A percentile compares a stretch with the other conserved stretches of the same genome.
These are phyloP conservation scores for Cyberlindnera sargentensis DNA, from an alignment of 805 yeast genomes.

Conservation along the genomic window DNA sequence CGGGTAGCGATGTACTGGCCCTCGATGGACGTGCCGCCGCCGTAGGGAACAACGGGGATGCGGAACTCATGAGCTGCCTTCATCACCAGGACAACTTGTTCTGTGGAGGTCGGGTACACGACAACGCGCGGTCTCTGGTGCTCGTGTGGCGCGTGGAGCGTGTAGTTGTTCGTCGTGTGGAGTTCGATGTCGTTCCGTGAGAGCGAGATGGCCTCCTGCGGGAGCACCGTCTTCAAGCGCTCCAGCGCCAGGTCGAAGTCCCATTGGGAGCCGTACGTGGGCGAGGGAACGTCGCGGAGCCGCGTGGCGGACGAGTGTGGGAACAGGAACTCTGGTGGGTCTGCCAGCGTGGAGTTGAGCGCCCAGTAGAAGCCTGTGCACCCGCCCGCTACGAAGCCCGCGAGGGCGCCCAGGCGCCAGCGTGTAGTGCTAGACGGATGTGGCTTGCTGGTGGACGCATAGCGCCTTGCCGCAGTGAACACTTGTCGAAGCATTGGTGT, in stretches of 20 bases:
- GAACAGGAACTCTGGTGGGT: conserved; percentile 24
- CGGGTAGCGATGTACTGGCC: conserved; percentile 61
- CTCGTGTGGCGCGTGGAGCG: conserved; percentile 45
- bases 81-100: conserved; percentile 49
- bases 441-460: not conserved
- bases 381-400: conserved; percentile 17
- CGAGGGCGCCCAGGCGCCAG: conserved; percentile 5
- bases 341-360: conserved; percentile 16
- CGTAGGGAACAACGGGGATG: conserved; percentile 56
- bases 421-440: not conserved
- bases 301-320: conserved; percentile 22
- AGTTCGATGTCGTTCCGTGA: conserved; percentile 29
- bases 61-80: conserved; percentile 45
- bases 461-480: not conserved
- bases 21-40: conserved; percentile 63
- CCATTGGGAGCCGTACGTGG: conserved; percentile 22
- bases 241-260: conserved; percentile 22
- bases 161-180: conserved; percentile 43
- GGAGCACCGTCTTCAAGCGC: conserved; percentile 26
- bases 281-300: conserved; percentile 19
- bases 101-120: conserved; percentile 47
- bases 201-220: conserved; percentile 24
- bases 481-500: too few relatives aligned
- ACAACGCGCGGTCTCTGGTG: conserved; percentile 28
- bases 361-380: conserved; percentile 20